phyloP scores from a whole-genome alignment of 805 yeast genomes.

The Saccharomyces paradoxus region DNA sequence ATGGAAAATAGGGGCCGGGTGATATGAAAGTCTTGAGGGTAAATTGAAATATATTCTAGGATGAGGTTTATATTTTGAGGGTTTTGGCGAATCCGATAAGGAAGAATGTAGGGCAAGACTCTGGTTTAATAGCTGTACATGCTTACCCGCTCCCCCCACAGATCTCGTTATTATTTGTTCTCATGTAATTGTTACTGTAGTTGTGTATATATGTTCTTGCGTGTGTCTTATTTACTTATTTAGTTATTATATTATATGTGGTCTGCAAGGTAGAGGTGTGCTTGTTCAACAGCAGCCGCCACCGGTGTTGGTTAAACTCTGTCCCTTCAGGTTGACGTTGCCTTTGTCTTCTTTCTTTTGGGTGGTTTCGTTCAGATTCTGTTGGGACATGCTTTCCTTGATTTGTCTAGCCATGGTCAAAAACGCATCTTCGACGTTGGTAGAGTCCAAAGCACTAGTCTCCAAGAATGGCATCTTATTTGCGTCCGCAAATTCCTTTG shows the following conservation, averaged over 20 bases:
- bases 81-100: not conserved
- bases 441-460: constrained; percentile 89
- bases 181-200: not conserved
- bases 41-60: not conserved
- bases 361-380: constrained; percentile 31
- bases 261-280: not conserved
- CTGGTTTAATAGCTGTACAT: no score
- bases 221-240: not conserved
- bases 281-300: constrained; percentile 40
- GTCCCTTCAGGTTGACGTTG: constrained; percentile 67
- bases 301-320: constrained; percentile 40
- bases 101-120: not conserved
- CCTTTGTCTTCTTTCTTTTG: constrained; percentile 41
- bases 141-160: no score
- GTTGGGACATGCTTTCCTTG: constrained; percentile 85
- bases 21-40: not conserved
- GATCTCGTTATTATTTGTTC: not conserved
- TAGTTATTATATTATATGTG: not conserved
- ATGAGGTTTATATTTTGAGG: not conserved
- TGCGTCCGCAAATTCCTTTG: constrained; percentile 95
- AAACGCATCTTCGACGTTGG: constrained; percentile 97
- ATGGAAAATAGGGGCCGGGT: not conserved
- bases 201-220: not conserved
- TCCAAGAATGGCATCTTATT: constrained; percentile 86
- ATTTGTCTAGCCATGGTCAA: constrained; percentile 98